Percentiles rank a stretch among this genome's conserved stretches.
These are phyloP conservation scores for Neocucurbitaria cava DNA, from an alignment of 2,329 filamentous ascomycete species.

Conservation along the genomic window DNA sequence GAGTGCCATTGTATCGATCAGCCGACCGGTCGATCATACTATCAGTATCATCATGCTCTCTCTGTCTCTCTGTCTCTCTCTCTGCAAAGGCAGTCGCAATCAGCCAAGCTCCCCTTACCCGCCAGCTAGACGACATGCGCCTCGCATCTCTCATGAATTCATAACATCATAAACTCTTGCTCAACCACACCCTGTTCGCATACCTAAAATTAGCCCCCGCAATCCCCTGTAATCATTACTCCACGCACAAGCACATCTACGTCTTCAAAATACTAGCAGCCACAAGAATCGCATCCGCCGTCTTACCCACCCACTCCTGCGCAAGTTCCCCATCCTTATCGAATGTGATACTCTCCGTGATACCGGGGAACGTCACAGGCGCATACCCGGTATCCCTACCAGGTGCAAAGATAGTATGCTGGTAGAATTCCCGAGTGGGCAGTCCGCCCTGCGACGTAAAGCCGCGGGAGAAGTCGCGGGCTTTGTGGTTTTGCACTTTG, in stretches of 20 bases:
- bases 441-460: conserved; percentile 57
- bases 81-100: too few relatives aligned
- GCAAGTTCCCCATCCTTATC: conserved; percentile 36
- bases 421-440: conserved; percentile 54
- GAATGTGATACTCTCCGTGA: conserved; percentile 49
- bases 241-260: conserved; percentile 8
- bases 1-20: too few relatives aligned
- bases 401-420: conserved; percentile 56
- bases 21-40: too few relatives aligned
- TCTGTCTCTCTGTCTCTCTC: too few relatives aligned
- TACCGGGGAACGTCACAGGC: conserved; percentile 47
- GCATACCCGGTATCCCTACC: conserved; percentile 52
- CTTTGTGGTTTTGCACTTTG: conserved; percentile 53
- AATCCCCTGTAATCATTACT: background rate
- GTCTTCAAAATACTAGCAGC: conserved; percentile 45
- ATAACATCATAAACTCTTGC: too few relatives aligned
- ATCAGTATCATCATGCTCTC: too few relatives aligned
- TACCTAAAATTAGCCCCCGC: background rate
- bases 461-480: conserved; percentile 54
- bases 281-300: conserved; percentile 38
- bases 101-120: too few relatives aligned
- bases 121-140: too few relatives aligned
- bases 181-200: background rate
- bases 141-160: too few relatives aligned
- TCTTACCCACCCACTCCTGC: conserved; percentile 46